Evolutionary conservation across 345 rosid genomes (phyloP).

Genomic region (Nephelium lappaceum): DNA sequence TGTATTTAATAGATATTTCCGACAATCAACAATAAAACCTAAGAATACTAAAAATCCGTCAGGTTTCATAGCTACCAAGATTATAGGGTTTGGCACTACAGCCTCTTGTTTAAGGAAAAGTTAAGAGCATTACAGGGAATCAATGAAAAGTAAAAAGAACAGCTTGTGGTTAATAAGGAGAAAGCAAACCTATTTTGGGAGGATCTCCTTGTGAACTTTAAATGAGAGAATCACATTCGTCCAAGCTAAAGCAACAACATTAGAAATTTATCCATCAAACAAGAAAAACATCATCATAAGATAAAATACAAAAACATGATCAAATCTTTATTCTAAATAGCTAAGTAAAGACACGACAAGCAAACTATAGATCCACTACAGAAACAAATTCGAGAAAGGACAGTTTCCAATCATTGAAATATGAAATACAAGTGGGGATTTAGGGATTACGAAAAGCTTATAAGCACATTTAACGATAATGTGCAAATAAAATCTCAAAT

Average conservation of each 20-base stretch:
- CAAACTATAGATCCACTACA: too few relatives aligned
- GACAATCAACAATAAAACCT: neutral
- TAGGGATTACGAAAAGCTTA: too few relatives aligned
- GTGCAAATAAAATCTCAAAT: too few relatives aligned
- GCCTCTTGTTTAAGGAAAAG: neutral
- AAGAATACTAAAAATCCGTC: neutral
- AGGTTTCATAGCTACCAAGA: neutral
- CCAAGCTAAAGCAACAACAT: constrained; percentile 71
- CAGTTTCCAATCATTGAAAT: too few relatives aligned
- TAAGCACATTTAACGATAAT: too few relatives aligned
- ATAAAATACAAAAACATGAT: too few relatives aligned
- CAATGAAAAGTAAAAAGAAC: neutral
- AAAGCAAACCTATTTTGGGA: constrained; percentile 49
- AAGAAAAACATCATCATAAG: too few relatives aligned
- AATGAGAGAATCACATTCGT: constrained; percentile 94
- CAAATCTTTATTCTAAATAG: too few relatives aligned
- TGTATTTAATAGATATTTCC: neutral
- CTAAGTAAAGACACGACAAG: too few relatives aligned
- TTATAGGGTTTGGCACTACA: neutral
- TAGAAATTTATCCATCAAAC: too few relatives aligned
- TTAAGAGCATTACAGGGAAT: neutral
- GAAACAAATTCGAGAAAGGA: too few relatives aligned
- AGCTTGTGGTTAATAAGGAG: neutral
- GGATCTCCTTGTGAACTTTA: constrained; percentile 87
- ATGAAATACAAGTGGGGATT: too few relatives aligned